Evolutionary conservation across 768 basidiomycete genomes (phyloP), one percentile per base, ranked within the genome.

Genomic region (Collybia sp.): DNA sequence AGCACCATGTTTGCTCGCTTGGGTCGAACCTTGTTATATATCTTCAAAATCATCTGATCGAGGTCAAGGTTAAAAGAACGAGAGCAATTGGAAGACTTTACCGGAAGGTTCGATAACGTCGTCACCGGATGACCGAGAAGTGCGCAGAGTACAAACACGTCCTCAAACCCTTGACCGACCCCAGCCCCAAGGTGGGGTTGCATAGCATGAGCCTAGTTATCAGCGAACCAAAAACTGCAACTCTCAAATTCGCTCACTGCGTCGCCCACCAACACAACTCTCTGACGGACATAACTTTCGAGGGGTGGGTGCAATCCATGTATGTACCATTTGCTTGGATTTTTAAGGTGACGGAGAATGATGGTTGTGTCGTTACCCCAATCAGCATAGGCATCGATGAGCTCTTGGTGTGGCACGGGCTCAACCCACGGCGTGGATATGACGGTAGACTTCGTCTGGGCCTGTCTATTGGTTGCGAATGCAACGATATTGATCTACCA

Each of bases 111-210:
- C 6, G 53, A 52, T 12, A 53, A 36, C 13, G 58, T 67, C 1
- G 73, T 71, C 45, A 65, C 54, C 2, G 73, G 66, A 49, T 75
- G 71, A 5, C 57, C 54, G 12, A 82, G 70, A 12, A 82, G 59
- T 10, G 67, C 62, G 33, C 67, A 69, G 3, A 83, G 59, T 4
- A 75, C 56, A 38, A 71, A 69, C 0, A 70, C 73, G 48, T 82
- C 81, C 53, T 82, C 80, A 20, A 82, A 68, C 1, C 77, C 80
- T 60, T 82, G 80, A 6, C 80, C 76, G 6, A 75, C 77, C 1
- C 80, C 80, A 0, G 78, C 70, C 2, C 79, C 79, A 9, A 82
- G 61, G 57, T 82, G 79, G 0, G 82, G 79, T 30, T 71, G 53
- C 80, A 81, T 81, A 0, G 64, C 77, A 53, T 82, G 80, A 8